Conservation (phyloP, 768 basidiomycete species). For the Tulasnella sp. region DNA sequence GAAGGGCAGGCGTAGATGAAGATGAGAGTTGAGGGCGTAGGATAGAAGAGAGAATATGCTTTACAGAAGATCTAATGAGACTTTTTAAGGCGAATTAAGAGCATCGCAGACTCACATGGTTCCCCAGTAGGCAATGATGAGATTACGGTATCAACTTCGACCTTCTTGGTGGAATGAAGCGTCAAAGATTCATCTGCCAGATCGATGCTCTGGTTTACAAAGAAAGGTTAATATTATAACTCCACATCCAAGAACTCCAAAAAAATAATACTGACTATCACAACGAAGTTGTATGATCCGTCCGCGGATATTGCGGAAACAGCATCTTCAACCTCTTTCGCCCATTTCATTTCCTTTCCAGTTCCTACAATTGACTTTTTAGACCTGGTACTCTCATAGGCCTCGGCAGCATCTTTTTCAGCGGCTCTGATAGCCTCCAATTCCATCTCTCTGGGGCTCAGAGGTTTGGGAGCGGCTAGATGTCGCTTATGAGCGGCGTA, state of each 20-base stretch:
- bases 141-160: constrained; percentile 34
- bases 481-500: constrained; percentile 65
- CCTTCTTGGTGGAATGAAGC: constrained; percentile 32
- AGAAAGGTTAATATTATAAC: background rate
- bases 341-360: constrained; percentile 56
- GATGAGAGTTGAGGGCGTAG: constrained; percentile 32
- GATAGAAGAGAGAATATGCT: background rate
- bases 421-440: constrained; percentile 63
- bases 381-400: constrained; percentile 21
- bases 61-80: background rate
- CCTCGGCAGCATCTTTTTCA: constrained; percentile 44
- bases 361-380: constrained; percentile 42
- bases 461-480: constrained; percentile 60
- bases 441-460: constrained; percentile 72
- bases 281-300: constrained; percentile 39
- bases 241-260: background rate
- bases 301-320: constrained; percentile 39
- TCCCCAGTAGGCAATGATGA: constrained; percentile 41
- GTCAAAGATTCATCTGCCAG: constrained; percentile 45
- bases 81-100: constrained; percentile 12
- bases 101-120: constrained; percentile 32
- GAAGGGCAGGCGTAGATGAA: constrained; percentile 91
- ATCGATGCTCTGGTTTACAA: constrained; percentile 46
- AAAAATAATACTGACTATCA: constrained; percentile 41
- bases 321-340: constrained; percentile 47